phyloP scores from a whole-genome alignment of 306 rosid genomes.

The Trifolium subterraneum region DNA sequence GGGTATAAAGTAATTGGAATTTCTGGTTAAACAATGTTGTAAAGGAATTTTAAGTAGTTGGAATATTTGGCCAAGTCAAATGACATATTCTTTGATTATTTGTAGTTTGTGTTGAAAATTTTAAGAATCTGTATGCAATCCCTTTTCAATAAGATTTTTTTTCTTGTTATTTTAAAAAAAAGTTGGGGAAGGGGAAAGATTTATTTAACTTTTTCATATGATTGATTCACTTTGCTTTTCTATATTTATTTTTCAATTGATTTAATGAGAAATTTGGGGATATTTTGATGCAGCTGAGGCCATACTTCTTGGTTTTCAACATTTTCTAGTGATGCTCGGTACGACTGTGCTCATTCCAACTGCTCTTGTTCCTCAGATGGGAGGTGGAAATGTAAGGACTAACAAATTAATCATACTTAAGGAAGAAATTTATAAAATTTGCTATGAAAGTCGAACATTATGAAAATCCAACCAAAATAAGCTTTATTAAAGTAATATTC shows the following conservation, averaged over 20 bases:
- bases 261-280: conserved; percentile 37
- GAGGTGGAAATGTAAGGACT: conserved; percentile 94
- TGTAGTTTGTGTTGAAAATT: conserved; percentile 11
- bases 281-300: conserved; percentile 87
- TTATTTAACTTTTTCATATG: too few species aligned
- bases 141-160: not conserved
- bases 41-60: conserved; percentile 27
- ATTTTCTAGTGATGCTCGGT: conserved; percentile 97
- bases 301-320: conserved; percentile 98
- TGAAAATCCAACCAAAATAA: conserved; percentile 7
- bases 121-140: not conserved
- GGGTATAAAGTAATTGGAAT: not conserved
- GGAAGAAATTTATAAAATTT: conserved; percentile 3
- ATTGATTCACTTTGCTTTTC: conserved; percentile 20
- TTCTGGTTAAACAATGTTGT: conserved; percentile 4
- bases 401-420: not conserved
- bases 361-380: conserved; percentile 99
- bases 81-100: conserved; percentile 14
- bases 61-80: conserved; percentile 14
- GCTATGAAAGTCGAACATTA: conserved; percentile 24
- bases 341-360: conserved; percentile 95
- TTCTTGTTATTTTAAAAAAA: too few species aligned
- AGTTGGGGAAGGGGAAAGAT: too few species aligned
- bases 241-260: not conserved
- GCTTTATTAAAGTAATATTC: not conserved